Evolutionary conservation across 176 grass and related monocot species (phyloP).

Genomic region (Ensete glaucum): DNA sequence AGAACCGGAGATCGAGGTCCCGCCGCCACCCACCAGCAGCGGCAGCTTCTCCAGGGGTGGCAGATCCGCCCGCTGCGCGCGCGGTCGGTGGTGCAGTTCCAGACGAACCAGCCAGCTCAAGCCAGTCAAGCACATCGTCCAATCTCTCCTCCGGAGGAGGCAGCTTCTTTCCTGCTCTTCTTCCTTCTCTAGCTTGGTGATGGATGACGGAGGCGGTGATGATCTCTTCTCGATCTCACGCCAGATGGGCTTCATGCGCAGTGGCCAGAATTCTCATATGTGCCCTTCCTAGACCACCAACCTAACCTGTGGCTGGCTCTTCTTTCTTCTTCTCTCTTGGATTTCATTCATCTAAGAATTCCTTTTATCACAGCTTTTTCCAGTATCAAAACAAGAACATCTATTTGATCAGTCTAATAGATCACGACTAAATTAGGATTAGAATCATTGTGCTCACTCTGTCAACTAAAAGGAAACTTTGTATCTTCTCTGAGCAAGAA

Average conservation of each 20-base stretch:
- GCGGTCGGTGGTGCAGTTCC: background rate
- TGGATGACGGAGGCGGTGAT: background rate
- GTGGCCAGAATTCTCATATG: background rate
- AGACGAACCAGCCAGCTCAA: background rate
- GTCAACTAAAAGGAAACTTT: too few relatives aligned
- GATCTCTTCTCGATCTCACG: slow-evolving; percentile 9
- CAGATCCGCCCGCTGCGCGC: background rate
- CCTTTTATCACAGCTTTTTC: too few relatives aligned
- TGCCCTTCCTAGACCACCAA: slow-evolving; percentile 1
- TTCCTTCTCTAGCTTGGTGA: background rate
- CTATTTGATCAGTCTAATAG: too few relatives aligned
- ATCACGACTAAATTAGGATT: too few relatives aligned
- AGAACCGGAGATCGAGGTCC: slow-evolving; percentile 8
- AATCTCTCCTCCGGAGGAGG: slow-evolving; percentile 1
- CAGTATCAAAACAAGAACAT: too few relatives aligned
- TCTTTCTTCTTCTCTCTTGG: too few relatives aligned
- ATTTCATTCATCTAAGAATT: too few relatives aligned
- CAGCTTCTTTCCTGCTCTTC: background rate
- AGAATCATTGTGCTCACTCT: too few relatives aligned
- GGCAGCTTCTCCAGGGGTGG: background rate
- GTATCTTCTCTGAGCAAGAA: too few relatives aligned
- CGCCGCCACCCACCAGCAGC: slow-evolving; percentile 13
- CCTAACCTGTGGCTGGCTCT: too few relatives aligned
- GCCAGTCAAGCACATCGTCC: background rate
- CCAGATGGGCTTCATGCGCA: slow-evolving; percentile 1